A percentile compares a stretch with the other conserved stretches of the same genome.
These are phyloP conservation scores for Penicillium desertorum DNA, from an alignment of 495 filamentous ascomycete species.

Conservation along the genomic window DNA sequence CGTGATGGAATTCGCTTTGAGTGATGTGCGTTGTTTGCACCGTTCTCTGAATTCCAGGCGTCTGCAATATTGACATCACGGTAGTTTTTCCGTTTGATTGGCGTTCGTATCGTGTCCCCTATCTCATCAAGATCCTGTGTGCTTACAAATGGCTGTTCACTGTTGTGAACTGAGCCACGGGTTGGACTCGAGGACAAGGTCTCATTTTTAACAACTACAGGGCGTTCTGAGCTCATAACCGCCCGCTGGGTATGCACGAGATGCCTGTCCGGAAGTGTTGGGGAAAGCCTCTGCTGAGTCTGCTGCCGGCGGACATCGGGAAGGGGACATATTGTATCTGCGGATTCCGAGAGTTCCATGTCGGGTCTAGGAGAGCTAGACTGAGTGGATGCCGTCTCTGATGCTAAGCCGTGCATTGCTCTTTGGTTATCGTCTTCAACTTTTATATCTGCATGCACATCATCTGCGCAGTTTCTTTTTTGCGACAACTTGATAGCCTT, in stretches of 20 bases:
- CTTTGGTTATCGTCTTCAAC: conserved; percentile 5
- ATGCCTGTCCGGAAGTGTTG: neutral
- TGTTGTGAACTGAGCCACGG: conserved; percentile 30
- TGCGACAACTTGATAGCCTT: neutral
- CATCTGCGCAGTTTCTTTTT: neutral
- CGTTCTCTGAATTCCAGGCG: neutral
- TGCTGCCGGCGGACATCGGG: conserved; percentile 30
- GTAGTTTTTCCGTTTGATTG: conserved; percentile 52
- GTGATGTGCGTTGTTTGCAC: neutral
- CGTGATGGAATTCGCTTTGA: neutral
- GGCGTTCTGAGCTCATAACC: neutral
- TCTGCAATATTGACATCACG: conserved; percentile 14
- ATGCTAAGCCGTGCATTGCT: neutral
- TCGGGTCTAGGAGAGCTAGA: conserved; percentile 17
- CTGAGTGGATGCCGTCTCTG: conserved; percentile 16
- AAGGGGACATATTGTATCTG: conserved; percentile 37
- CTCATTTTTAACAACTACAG: conserved; percentile 35
- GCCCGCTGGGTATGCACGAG: neutral
- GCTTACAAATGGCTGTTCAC: conserved; percentile 20
- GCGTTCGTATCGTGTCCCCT: conserved; percentile 60
- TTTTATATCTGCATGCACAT: conserved; percentile 3
- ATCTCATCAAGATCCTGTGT: conserved; percentile 78
- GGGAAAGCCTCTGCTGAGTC: conserved; percentile 22
- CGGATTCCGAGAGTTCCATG: conserved; percentile 23
- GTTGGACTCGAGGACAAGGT: conserved; percentile 34